Base-by-base conservation (phyloP, 2,329 filamentous ascomycete genomes). In the Phialemonium atrogriseum region DNA sequence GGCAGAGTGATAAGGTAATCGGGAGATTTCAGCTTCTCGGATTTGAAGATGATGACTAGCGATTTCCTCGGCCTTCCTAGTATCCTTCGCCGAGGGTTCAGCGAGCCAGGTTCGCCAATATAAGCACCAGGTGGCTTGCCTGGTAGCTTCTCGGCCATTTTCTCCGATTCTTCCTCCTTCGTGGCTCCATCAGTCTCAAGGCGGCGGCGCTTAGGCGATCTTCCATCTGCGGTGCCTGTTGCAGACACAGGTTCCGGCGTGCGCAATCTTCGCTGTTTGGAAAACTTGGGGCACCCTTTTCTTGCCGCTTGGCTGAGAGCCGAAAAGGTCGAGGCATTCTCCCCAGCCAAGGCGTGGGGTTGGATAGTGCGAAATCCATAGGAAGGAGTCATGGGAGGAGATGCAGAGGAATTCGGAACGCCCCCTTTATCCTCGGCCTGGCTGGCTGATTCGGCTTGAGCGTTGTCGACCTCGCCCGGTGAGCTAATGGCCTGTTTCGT, bases 21-120 rank as follows among this genome's bases (percentile, higher is more conserved):
- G 4, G 26, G 27, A 13, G 43, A 30, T 15, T 47, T 49, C 16
- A 58, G 37, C 27, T 48, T 48, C 8, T 47, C 39, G 0, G 42
- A 48, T 22, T 40, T 48, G 26, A 57, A 52, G 3, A 53, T 38
- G 2, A 51, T 36, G 15, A 58, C 46, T 5, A 49, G 29, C 9
- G 50, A 51, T 43, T 54, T 48, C 37, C 45, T 49, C 17, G 45
- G 45, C 10, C 52, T 49, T 4, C 56, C 54, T 15, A 41, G 46
- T 12, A 33, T 44, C 32, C 46, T 53, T 7, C 38, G 45, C 10
- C 39, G 15, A 36, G 38, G 27, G 35, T 50, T 37, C 20, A 47
- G 19, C 24, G 52, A 44, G 32, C 55, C 31, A 45, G 46, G 30
- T 37, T 44, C 18, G 37, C 48, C 38, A 44, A 49, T n/a, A 38